Evolutionary conservation across 1,284 basidiomycete genomes (phyloP).

Genomic region (Porodaedalea pini): DNA sequence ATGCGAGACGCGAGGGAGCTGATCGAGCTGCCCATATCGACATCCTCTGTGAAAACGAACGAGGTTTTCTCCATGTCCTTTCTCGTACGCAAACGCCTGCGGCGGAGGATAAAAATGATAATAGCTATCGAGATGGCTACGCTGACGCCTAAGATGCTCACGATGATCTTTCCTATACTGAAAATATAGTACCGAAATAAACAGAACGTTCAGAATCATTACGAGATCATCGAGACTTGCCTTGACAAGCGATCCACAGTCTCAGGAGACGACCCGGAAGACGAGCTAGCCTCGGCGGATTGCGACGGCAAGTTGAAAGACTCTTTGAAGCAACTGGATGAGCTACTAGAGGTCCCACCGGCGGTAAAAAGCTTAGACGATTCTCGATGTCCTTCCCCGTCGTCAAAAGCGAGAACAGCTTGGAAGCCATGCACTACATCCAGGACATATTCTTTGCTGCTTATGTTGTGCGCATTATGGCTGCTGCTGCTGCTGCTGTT

Average conservation of each 20-base stretch:
- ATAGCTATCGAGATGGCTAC: not conserved
- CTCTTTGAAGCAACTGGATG: conserved; percentile 17
- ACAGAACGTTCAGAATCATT: not conserved
- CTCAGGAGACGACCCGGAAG: not conserved
- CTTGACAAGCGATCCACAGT: conserved; percentile 5
- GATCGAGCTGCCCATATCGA: conserved; percentile 21
- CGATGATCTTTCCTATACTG: not conserved
- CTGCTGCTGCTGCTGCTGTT: too few relatives aligned
- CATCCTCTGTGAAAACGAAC: conserved; percentile 20
- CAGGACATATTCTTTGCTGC: conserved; percentile 37
- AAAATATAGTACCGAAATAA: not conserved
- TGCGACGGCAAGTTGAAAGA: conserved; percentile 7
- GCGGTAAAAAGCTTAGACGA: conserved; percentile 27
- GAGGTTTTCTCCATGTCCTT: conserved; percentile 6
- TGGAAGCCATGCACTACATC: conserved; percentile 36
- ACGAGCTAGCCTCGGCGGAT: not conserved
- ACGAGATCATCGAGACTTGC: not conserved
- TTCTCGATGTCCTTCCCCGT: conserved; percentile 28
- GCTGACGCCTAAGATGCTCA: not conserved
- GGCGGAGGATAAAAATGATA: conserved; percentile 7
- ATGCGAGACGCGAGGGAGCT: conserved; percentile 1
- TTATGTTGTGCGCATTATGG: conserved; percentile 1
- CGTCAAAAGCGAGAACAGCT: conserved; percentile 40
- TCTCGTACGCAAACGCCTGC: not conserved
- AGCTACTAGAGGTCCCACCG: conserved; percentile 15